phyloP scores from a whole-genome alignment of 2,329 filamentous ascomycete genomes.

The Colletotrichum zoysiae region DNA sequence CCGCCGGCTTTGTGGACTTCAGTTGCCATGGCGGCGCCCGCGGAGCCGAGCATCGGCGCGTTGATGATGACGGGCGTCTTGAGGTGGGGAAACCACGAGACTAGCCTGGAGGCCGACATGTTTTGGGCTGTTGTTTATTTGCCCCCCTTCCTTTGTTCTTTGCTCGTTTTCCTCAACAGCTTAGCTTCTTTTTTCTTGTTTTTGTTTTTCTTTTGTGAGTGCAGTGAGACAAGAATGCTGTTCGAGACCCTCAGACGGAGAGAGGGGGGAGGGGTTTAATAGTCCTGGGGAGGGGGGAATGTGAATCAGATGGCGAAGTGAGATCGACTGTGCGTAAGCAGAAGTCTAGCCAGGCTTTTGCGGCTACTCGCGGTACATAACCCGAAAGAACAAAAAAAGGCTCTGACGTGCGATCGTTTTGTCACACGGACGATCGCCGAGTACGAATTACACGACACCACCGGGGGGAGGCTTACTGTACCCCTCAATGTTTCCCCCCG shows the following conservation, averaged over 20 bases:
- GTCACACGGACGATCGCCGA: conserved; percentile 15
- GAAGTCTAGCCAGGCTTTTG: no score
- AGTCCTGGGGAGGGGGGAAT: background rate
- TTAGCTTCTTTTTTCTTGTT: background rate
- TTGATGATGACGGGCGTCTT: conserved; percentile 45
- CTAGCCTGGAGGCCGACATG: conserved; percentile 33
- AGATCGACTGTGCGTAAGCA: background rate
- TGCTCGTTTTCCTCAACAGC: background rate
- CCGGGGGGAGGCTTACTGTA: no score
- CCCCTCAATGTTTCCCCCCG: background rate
- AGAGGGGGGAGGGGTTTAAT: background rate
- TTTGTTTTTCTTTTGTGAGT: background rate
- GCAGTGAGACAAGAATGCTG: conserved; percentile 21
- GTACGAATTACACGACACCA: no score
- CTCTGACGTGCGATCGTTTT: background rate
- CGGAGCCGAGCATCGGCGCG: conserved; percentile 54
- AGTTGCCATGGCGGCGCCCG: conserved; percentile 50
- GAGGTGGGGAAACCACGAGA: conserved; percentile 38
- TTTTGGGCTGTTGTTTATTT: background rate
- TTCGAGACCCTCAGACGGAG: conserved; percentile 5
- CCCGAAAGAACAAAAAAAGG: background rate
- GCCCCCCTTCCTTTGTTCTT: no score
- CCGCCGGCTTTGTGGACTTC: conserved; percentile 56
- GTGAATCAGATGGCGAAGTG: background rate
- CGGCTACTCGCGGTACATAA: no score